Percentiles rank a stretch among this genome's conserved stretches.
Evolutionary conservation across 257 asterid genomes (phyloP).

Genomic region (Paraleonurus japonicus): DNA sequence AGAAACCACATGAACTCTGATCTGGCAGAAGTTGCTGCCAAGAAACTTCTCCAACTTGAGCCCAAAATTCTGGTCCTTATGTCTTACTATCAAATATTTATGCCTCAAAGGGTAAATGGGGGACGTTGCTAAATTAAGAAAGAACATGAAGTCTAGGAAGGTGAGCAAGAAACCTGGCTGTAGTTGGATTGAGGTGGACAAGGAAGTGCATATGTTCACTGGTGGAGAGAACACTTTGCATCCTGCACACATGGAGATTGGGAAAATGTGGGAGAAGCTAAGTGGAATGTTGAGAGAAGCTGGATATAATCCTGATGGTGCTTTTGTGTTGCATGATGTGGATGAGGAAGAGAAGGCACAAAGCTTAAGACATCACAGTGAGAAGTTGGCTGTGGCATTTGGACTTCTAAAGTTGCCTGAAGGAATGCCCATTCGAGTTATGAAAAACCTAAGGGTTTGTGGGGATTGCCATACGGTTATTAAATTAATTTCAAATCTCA

Average conservation of each 20-base stretch:
- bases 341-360: slow-evolving; percentile 66
- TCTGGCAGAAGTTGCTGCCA: slow-evolving; percentile 70
- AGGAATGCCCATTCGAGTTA: slow-evolving; percentile 55
- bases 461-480: slow-evolving; percentile 71
- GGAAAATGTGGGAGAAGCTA: slow-evolving; percentile 52
- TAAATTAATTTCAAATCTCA: slow-evolving; percentile 46
- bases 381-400: slow-evolving; percentile 70
- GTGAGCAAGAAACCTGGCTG: slow-evolving; percentile 70
- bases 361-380: slow-evolving; percentile 56
- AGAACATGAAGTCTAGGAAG: slow-evolving; percentile 47
- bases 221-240: slow-evolving; percentile 53
- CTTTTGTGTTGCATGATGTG: slow-evolving; percentile 56
- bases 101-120: slow-evolving; percentile 67
- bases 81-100: slow-evolving; percentile 70
- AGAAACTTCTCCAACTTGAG: slow-evolving; percentile 57
- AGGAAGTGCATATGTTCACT: slow-evolving; percentile 63
- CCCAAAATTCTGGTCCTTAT: slow-evolving; percentile 64
- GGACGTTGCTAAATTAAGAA: slow-evolving; percentile 60
- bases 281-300: slow-evolving; percentile 49
- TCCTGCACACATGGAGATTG: slow-evolving; percentile 45
- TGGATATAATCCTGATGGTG: slow-evolving; percentile 61
- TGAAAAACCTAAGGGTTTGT: slow-evolving; percentile 72
- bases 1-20: slow-evolving; percentile 57
- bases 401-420: slow-evolving; percentile 65
- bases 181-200: slow-evolving; percentile 83